phyloP scores from a whole-genome alignment of 768 basidiomycete genomes.

The Hebeloma cylindrosporum region DNA sequence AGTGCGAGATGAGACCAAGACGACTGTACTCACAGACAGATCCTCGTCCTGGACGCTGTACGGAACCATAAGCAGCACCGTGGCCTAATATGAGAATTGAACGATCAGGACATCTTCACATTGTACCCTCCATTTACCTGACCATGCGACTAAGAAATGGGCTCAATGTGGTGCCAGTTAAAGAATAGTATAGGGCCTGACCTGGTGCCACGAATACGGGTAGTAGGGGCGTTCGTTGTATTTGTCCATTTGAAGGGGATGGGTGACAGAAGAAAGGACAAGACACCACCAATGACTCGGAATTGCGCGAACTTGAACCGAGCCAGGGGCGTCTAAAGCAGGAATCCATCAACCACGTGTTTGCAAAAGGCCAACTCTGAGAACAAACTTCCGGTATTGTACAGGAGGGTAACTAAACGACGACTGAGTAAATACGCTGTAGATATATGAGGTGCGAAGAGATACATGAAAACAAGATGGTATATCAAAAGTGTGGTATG shows the following conservation, averaged over 20 bases:
- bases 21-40: conserved; percentile 49
- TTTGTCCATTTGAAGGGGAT: conserved; percentile 33
- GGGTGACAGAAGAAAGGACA: conserved; percentile 4
- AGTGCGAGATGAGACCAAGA: conserved; percentile 9
- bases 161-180: conserved; percentile 17
- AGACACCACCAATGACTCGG: conserved; percentile 18
- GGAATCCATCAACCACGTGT: conserved; percentile 24
- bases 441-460: conserved; percentile 10
- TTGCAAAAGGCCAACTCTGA: too few species aligned
- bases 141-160: conserved; percentile 70
- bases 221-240: conserved; percentile 41
- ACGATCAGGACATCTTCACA: conserved; percentile 16
- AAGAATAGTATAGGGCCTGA: conserved; percentile 31
- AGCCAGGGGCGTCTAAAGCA: conserved; percentile 26
- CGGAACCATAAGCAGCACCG: conserved; percentile 72
- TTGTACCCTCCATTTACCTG: conserved; percentile 50
- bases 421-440: conserved; percentile 3
- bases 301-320: conserved; percentile 21
- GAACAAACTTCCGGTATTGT: conserved; percentile 17
- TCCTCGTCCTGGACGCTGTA: conserved; percentile 72
- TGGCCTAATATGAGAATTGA: conserved; percentile 50
- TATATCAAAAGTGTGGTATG: conserved; percentile 19
- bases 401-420: conserved; percentile 14
- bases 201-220: conserved; percentile 87
- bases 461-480: conserved; percentile 11